Base-by-base conservation (phyloP, 306 rosid species). In the Cicer judaicum region DNA sequence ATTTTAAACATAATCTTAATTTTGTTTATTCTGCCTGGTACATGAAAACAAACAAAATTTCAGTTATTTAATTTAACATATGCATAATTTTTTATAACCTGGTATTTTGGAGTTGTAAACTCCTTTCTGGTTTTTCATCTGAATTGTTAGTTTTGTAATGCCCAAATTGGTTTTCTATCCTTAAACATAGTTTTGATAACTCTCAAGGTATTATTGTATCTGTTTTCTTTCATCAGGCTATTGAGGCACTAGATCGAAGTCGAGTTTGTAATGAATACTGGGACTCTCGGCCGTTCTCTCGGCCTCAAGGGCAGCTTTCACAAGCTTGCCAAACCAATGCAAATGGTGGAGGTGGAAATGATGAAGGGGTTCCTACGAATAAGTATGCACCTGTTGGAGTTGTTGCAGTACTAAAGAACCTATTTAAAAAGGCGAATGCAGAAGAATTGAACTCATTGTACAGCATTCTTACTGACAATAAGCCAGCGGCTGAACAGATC, bases 211-310 rank as follows among this genome's bases (percentile, higher is more conserved):
- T 65, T 64, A 7, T 21, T 21, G 10, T 41, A 36, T 61, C 63
- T 19, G 14, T 50, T 44, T 80, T 64, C 52, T 53, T 56, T 77
- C 19, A 10, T 68, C 93, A 94, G 99, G 95, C 91, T 67, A 82
- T 92, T 41, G 99, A 94, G 87, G 99, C 98, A 55, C 71, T 92
- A 85, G 99, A 94, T 78, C 87, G 80, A 60, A 87, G 80, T 79
- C 91, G 92, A 70, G 89, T 90, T 29, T 90, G 96, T 78, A 80
- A 85, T 1, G 98, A 89, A 79, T 94, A 92, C 53, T 94, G 99
- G 99, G 99, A 92, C 79, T 90, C 96, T 7, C 88, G 99, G 48
- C 99, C 99, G 24, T 94, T 88, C 62, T 94, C 99, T 41, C 93
- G 99, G 56, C 97, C 96, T 66, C 96, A 81, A 29, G 89, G 91